phyloP scores from a whole-genome alignment of 208 protist genomes.

The Trypanosoma cruzi region DNA sequence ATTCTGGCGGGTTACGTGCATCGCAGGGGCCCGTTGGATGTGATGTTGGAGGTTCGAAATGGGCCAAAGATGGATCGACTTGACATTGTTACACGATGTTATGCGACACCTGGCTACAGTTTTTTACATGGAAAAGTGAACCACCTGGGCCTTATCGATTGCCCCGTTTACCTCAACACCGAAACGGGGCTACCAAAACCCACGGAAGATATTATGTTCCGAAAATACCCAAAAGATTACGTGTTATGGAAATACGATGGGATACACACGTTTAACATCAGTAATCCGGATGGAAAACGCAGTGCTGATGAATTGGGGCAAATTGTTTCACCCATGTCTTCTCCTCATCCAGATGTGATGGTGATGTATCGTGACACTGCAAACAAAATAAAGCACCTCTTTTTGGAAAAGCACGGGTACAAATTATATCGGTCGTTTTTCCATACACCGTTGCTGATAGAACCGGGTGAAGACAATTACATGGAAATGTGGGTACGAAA shows the following conservation, averaged over 20 bases:
- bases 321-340: constrained; percentile 18
- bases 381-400: constrained; percentile 24
- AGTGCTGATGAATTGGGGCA: constrained; percentile 19
- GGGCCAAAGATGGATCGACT: constrained; percentile 34
- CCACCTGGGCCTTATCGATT: constrained; percentile 53
- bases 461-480: constrained; percentile 45
- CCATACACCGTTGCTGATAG: constrained; percentile 44
- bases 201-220: constrained; percentile 66
- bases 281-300: constrained; percentile 3
- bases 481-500: constrained; percentile 64
- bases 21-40: constrained; percentile 42
- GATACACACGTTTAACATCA: constrained; percentile 26
- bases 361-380: constrained; percentile 52
- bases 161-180: constrained; percentile 44
- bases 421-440: constrained; percentile 35
- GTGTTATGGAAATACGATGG: constrained; percentile 64
- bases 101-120: constrained; percentile 68
- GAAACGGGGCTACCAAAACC: constrained; percentile 29
- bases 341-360: constrained; percentile 51
- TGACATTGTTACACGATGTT: constrained; percentile 72
- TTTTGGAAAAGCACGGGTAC: constrained; percentile 52
- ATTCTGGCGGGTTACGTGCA: constrained; percentile 46
- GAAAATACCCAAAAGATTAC: constrained; percentile 41
- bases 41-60: constrained; percentile 47
- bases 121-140: constrained; percentile 76